A percentile compares a stretch with the other conserved stretches of the same genome.
phyloP scores from a whole-genome alignment of 164 flowering plant genomes.

The Houttuynia cordata region DNA sequence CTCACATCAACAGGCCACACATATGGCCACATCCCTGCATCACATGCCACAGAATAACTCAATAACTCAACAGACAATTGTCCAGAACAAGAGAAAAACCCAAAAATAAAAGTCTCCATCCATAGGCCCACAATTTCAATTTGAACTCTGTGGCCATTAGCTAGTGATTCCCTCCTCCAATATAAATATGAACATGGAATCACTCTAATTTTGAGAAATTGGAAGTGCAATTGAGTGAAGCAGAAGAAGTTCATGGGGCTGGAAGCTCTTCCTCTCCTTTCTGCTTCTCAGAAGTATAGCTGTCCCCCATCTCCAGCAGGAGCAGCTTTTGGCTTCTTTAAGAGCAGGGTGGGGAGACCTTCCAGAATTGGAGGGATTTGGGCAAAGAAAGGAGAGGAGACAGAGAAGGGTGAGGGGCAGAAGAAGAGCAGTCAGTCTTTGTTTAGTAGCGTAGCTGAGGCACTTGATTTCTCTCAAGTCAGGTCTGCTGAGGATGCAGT shows the following conservation, averaged over 20 bases:
- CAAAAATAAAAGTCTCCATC: too few relatives aligned
- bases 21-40: too few relatives aligned
- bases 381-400: conserved; percentile 34
- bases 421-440: conserved; percentile 46
- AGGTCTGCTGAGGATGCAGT: conserved; percentile 73
- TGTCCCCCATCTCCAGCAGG: conserved; percentile 12
- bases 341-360: conserved; percentile 5
- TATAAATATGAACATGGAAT: not conserved
- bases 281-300: conserved; percentile 25
- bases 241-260: not conserved
- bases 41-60: too few relatives aligned
- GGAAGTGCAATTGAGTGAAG: not conserved
- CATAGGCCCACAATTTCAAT: too few relatives aligned
- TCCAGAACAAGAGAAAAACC: too few relatives aligned
- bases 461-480: conserved; percentile 76
- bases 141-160: too few relatives aligned
- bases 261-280: conserved; percentile 24
- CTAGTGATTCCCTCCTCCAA: not conserved
- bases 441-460: conserved; percentile 61
- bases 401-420: conserved; percentile 12
- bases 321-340: conserved; percentile 9
- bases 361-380: conserved; percentile 17
- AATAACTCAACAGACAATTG: too few relatives aligned
- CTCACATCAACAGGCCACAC: too few relatives aligned
- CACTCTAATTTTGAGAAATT: not conserved